Percentiles rank a stretch among this genome's conserved stretches.
Evolutionary conservation across 1,284 basidiomycete species (phyloP).

Genomic region (Ustilago shanxiensis): DNA sequence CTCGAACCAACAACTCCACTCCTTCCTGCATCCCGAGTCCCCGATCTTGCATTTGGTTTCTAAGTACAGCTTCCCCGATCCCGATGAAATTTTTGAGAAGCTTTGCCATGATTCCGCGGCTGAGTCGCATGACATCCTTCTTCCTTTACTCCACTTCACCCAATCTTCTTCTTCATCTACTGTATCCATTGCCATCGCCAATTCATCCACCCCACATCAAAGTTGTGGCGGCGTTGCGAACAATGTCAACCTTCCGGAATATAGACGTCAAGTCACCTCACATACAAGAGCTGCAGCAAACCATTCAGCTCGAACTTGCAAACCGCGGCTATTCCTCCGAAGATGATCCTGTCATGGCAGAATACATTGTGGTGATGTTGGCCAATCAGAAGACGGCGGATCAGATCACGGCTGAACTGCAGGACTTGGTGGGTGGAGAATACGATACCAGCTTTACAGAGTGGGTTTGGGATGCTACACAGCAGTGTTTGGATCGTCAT

Average conservation of each 20-base stretch:
- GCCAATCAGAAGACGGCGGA: slow-evolving; percentile 65
- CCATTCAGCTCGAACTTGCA: slow-evolving; percentile 59
- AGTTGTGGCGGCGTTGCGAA: neutral
- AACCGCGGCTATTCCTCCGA: slow-evolving; percentile 46
- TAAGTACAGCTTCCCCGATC: neutral
- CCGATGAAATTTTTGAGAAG: slow-evolving; percentile 18
- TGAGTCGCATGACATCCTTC: slow-evolving; percentile 32
- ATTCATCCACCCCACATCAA: neutral
- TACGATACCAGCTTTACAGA: slow-evolving; percentile 56
- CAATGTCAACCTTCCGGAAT: slow-evolving; percentile 37
- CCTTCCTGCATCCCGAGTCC: neutral
- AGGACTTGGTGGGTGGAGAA: slow-evolving; percentile 64
- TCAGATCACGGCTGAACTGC: slow-evolving; percentile 63
- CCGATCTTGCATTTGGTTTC: no score
- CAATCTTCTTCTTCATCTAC: neutral
- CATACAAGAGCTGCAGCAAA: slow-evolving; percentile 47
- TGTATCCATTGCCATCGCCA: no score
- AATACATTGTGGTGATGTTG: slow-evolving; percentile 70
- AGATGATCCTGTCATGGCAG: slow-evolving; percentile 66
- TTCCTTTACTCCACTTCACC: neutral
- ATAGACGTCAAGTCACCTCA: slow-evolving; percentile 50
- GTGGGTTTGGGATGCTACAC: slow-evolving; percentile 60
- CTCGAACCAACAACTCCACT: slow-evolving; percentile 30
- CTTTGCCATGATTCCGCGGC: neutral
- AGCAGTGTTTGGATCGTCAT: slow-evolving; percentile 6